These are phyloP conservation scores for Liriodendron chinense DNA, from an alignment of 164 flowering plant species.

Conservation along the genomic window DNA sequence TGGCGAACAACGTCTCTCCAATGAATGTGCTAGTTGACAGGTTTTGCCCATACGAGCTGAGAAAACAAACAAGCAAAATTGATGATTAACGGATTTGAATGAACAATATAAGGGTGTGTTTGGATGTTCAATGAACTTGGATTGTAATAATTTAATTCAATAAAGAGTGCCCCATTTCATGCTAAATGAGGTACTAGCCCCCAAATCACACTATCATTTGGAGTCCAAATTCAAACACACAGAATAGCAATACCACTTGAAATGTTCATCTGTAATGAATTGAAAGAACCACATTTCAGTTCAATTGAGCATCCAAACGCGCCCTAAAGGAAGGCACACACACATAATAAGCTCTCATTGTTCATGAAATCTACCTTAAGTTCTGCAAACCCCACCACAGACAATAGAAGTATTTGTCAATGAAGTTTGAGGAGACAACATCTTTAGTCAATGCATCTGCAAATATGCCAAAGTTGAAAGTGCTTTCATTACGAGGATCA, in stretches of 20 bases:
- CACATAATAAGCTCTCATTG: not conserved
- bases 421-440: slow-evolving; percentile 57
- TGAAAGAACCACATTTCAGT: not conserved
- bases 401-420: slow-evolving; percentile 75
- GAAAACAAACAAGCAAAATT: not conserved
- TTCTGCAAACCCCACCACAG: slow-evolving; percentile 98
- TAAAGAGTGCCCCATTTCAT: no score
- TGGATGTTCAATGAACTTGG: not conserved
- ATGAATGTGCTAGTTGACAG: slow-evolving; percentile 75
- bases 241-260: no score
- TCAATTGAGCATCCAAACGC: not conserved
- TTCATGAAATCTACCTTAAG: slow-evolving; percentile 53
- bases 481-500: slow-evolving; percentile 36
- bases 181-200: no score
- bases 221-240: no score
- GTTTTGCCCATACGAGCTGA: slow-evolving; percentile 91
- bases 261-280: no score
- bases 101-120: not conserved
- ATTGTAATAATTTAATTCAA: no score
- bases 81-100: not conserved
- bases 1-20: slow-evolving; percentile 82
- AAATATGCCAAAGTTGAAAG: slow-evolving; percentile 78
- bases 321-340: not conserved
- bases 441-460: slow-evolving; percentile 52
- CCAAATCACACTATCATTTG: no score